Evolutionary conservation across 441 rosid species (phyloP), one percentile per base, ranked within the genome.

Genomic region (Adansonia rubrostipa): DNA sequence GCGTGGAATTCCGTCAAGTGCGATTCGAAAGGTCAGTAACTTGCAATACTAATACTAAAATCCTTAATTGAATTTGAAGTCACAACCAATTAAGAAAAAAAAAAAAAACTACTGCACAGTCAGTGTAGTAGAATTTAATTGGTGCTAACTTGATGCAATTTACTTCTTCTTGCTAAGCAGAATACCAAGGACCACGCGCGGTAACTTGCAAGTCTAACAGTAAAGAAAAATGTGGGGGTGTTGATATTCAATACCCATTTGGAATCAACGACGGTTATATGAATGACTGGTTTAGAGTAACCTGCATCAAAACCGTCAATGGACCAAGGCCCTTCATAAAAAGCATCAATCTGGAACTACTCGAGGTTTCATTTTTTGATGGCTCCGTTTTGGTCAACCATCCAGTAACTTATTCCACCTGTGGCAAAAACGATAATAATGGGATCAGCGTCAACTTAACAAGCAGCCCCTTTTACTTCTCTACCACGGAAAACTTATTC

Each of bases 291-390:
- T 48, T 48, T 11, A 45, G 0, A 47, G 33, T 42, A 3, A 68
- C 28, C 15, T 44, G 53, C 56, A 68, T 45, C 6, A 75, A 80
- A 58, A 64, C 80, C 3, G 1, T 42, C 28, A 2, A 57, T 22
- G 6, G 56, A 71, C 60, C 1, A 5, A 9, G 3, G 14, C 24
- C 77, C 0, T 60, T 60, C 64, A 20, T 60, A 60, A 9, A 8
- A 2, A 9, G 36, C 36, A 3, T 60, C 36, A 9, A 20, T 60
- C 15, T 60, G 6, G 33, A 22, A 9, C 24, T 60, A 19, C 14
- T 60, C 10, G 20, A n/a, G 1, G 9, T 10, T 1, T 22, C 15
- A 20, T 20, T 19, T 60, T 22, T 24, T 4, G 2, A 8, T 0
- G 28, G 36, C 1, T 3, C 4, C 15, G 64, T 60, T 22, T 0